A percentile compares a stretch with the other conserved stretches of the same genome.
Evolutionary conservation across 2,329 filamentous ascomycete species (phyloP).

Genomic region (Botrytis hyacinthi): DNA sequence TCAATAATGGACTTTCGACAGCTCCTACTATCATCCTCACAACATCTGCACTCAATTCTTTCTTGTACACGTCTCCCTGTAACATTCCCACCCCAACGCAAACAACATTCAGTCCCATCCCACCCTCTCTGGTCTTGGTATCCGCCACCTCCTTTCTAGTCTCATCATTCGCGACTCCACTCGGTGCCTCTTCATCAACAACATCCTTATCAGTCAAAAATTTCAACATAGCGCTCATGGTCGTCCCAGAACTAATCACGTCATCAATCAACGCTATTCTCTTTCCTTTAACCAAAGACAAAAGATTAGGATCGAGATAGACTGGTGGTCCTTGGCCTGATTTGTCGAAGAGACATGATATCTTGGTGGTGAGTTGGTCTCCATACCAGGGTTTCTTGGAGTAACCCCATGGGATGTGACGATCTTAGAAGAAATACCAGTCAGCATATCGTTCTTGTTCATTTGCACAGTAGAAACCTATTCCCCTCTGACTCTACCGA

Average conservation of each 20-base stretch:
- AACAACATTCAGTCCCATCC: conserved; percentile 2
- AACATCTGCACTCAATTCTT: neutral
- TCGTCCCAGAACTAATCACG: conserved; percentile 7
- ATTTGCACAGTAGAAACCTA: too few relatives aligned
- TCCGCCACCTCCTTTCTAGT: neutral
- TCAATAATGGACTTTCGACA: neutral
- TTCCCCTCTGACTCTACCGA: neutral
- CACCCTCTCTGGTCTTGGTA: neutral
- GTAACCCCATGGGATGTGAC: conserved; percentile 3
- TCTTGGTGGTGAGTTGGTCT: neutral
- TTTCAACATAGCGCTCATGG: neutral
- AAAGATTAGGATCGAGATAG: conserved; percentile 12
- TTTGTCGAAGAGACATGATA: neutral
- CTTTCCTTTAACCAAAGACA: neutral
- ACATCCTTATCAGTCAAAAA: neutral
- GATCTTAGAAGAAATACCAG: neutral
- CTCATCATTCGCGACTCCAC: too few relatives aligned
- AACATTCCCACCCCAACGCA: conserved; percentile 6
- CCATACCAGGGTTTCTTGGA: conserved; percentile 5
- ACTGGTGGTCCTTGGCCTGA: neutral
- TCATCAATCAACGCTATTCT: conserved; percentile 13
- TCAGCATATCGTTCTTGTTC: neutral
- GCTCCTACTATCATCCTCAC: neutral
- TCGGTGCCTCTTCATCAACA: neutral
- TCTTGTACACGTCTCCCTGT: neutral